Evolutionary conservation across 2,329 filamentous ascomycete genomes (phyloP), one percentile per base, ranked within the genome.

Genomic region (Cytospora chrysosperma): DNA sequence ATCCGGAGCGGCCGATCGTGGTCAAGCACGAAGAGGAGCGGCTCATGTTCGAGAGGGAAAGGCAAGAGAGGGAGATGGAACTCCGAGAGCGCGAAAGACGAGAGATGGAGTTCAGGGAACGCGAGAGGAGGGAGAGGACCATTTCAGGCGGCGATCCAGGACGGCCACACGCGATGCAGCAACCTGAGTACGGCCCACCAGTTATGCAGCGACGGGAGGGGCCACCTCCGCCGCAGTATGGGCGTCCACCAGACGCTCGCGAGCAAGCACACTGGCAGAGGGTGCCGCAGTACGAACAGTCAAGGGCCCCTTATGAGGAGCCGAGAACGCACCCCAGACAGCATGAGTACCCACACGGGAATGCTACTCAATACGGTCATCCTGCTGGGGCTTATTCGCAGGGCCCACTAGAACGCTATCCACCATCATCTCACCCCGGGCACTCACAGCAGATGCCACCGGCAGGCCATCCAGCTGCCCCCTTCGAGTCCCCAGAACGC

Each of bases 21-120:
- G 75, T 77, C 2, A 79, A 82, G 55, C 85, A 82, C 67, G 84
- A 88, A 62, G 83, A 86, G 24, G 80, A 78, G 56, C 75, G 82
- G 51, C 85, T 79, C 61, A 76, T 81, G 62, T 73, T 76, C 17
- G 82, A 83, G 26, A 69, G 73, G 56, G 76, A 76, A 24, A 73
- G 71, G 2, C 73, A 74, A 67, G 67, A 75, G 67, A 63, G 75
- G 61, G 81, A 81, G 52, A 73, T 74, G 59, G 79, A 82, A 47
- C 72, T 76, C 15, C 72, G 75, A 7, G 76, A 77, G 43, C 62
- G 66, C 13, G 66, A 70, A 40, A 53, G 43, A 24, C 59, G 65
- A 64, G 76, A 79, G 32, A 50, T 66, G 5, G 68, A 70, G n/a
- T 55, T 67, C 65, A 24, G 59, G n/a, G 69, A 69, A 24, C 68